Evolutionary conservation across 1,139 yeast genomes (phyloP), one percentile per base, ranked within the genome.

Genomic region (Yamadazyma conglobata): DNA sequence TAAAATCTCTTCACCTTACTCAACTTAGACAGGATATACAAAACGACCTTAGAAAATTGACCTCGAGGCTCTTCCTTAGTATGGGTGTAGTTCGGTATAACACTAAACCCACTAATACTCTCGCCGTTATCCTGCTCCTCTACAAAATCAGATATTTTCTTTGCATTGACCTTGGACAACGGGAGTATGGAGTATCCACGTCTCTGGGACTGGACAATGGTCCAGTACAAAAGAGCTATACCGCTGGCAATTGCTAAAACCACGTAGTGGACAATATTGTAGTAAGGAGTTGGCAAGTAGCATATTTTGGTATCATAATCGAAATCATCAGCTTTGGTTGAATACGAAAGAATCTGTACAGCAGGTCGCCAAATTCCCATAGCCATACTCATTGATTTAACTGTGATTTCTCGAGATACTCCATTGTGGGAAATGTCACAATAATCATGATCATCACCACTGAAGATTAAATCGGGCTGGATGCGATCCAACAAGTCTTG

Each of bases 371-470:
- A 47, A 19, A 72, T 70, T 2, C 80, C 79, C 79, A 73, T 74
- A 15, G 80, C 79, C 77, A 75, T 70, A 26, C 77, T 69, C 7
- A 74, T 66, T 15, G 79, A 70, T 44, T 74, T 74, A 19, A 74
- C 77, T 17, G 77, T 73, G 34, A 73, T 56, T 43, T 73, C 79
- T 19, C 70, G 47, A 3, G 48, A 30, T 4, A 39, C 34, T 8
- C 44, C 50, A 10, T 48, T 44, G 44, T 73, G 79, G 3, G 38
- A 33, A 4, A 70, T 51, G 39, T 71, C 77, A 46, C 81, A 75
- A 46, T 70, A 72, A 44, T 75, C 79, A 44, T 72, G 78, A 47
- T 72, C 78, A 44, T 72, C 79, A 5, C 77, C 79, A 15, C 69
- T 54, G 41, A 68, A 67, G 10, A 71, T 48, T 27, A 69, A 33